Evolutionary conservation across 2,329 filamentous ascomycete genomes (phyloP).

Genomic region (Samsoniella hepiali): DNA sequence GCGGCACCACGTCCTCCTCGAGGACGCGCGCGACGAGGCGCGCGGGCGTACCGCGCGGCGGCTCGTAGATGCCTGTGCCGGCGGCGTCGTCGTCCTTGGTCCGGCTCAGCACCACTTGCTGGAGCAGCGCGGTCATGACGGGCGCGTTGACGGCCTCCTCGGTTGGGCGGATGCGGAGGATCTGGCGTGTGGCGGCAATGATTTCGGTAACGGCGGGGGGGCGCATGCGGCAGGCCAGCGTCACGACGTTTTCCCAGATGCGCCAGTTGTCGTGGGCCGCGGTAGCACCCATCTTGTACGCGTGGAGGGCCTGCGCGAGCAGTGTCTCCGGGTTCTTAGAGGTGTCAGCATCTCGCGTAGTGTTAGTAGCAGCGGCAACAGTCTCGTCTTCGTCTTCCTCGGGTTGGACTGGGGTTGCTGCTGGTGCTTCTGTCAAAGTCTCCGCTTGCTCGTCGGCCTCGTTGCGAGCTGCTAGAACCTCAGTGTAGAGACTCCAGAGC

Average conservation of each 20-base stretch:
- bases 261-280: constrained; percentile 83
- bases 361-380: constrained; percentile 29
- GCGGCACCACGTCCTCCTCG: constrained; percentile 70
- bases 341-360: constrained; percentile 21
- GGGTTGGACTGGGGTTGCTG: constrained; percentile 11
- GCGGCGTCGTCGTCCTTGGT: constrained; percentile 32
- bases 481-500: constrained; percentile 65
- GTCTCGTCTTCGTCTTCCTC: constrained; percentile 23
- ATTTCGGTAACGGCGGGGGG: constrained; percentile 76
- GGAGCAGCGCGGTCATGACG: constrained; percentile 68
- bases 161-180: constrained; percentile 73
- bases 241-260: constrained; percentile 96
- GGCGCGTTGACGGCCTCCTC: constrained; percentile 76
- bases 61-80: constrained; percentile 31
- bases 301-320: constrained; percentile 71
- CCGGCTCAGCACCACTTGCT: constrained; percentile 59
- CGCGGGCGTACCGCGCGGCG: constrained; percentile 55
- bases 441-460: constrained; percentile 25
- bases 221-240: constrained; percentile 72
- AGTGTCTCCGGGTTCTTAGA: constrained; percentile 55
- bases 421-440: neutral
- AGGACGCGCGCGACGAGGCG: constrained; percentile 67
- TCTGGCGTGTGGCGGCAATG: constrained; percentile 67
- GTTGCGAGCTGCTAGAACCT: constrained; percentile 42
- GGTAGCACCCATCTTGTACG: constrained; percentile 81